Percentiles rank a stretch among this genome's conserved stretches.
Conservation (phyloP, 2,329 filamentous ascomycete genomes). For the Pseudogymnoascus sp. region DNA sequence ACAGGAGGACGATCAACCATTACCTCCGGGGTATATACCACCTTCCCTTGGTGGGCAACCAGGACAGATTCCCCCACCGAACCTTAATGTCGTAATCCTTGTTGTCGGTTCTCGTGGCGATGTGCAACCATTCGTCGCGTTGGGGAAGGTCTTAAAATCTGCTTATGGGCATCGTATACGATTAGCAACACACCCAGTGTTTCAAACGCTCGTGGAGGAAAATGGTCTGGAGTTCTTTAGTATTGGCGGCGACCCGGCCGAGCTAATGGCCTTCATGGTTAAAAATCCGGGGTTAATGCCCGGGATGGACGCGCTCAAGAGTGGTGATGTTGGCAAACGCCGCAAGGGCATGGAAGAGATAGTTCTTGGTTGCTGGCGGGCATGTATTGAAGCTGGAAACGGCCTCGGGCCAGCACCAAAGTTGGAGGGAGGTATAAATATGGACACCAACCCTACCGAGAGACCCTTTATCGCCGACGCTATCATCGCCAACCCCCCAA, state of each 20-base stretch:
- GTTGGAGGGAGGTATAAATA: constrained; percentile 40
- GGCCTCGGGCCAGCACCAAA: constrained; percentile 45
- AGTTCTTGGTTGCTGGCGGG: constrained; percentile 78
- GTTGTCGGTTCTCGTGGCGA: constrained; percentile 69
- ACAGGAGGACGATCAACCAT: constrained; percentile 40
- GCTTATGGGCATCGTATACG: constrained; percentile 64
- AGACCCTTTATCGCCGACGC: constrained; percentile 70
- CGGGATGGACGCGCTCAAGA: constrained; percentile 66
- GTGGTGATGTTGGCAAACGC: constrained; percentile 68
- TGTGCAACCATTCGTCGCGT: constrained; percentile 66
- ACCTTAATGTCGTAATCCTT: constrained; percentile 64
- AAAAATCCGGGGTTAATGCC: constrained; percentile 84
- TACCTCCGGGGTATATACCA: constrained; percentile 64
- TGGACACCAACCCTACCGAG: constrained; percentile 27
- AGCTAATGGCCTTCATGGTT: constrained; percentile 80
- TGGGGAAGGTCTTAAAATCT: constrained; percentile 57
- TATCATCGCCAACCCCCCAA: constrained; percentile 68
- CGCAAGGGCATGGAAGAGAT: constrained; percentile 71
- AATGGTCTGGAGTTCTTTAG: constrained; percentile 68
- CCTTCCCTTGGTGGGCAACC: constrained; percentile 61
- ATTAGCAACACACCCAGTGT: constrained; percentile 64
- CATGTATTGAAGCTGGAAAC: constrained; percentile 72
- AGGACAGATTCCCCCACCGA: constrained; percentile 49
- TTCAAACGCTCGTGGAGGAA: constrained; percentile 60
- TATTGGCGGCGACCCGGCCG: constrained; percentile 69